Evolutionary conservation across 768 basidiomycete species (phyloP), one percentile per base, ranked within the genome.

Genomic region (Tylopilus felleus): DNA sequence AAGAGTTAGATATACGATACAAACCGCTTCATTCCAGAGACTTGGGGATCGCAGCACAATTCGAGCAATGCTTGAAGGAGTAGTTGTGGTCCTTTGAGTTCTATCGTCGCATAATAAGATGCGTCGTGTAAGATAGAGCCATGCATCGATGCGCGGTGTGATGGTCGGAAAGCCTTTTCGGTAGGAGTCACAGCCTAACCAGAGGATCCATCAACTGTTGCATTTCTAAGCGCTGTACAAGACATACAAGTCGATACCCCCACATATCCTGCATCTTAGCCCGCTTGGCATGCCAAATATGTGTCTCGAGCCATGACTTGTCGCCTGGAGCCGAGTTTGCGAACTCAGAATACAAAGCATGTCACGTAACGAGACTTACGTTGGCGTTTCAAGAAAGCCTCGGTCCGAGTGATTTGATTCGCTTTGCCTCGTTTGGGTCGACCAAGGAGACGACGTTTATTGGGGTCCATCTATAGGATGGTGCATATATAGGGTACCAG

Each of bases 271-370:
- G 80, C 96, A 98, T 98, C 57, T 87, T 84, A 85, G 96, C 96
- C 7, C 97, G 83, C 71, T 98, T 98, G 1, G 94, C 90, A 63
- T 98, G 96, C 93, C 94, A 98, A 19, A 98, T 72, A 68, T 99
- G 97, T 6, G 94, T 96, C 66, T 96, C 93, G 0, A 99, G 82
- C 96, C 96, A 98, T 13, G 79, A 74, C 69, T 98, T 98, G 59
- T 90, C 80, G 28, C 77, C 95, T 97, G 58, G 2, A 39, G 46
- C 39, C 25, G 35, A 5, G 47, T 29, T 46, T 40, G 17, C 43
- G 17, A 47, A 19, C 28, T 25, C 10, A 16, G 41, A 8, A 29
- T 16, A 7, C 9, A 17, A 36, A 45, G 13, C 31, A 29, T 8
- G 3, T 9, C 4, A 12, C 49, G 71, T 1, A 27, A 42, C 3